These are phyloP conservation scores for Aphanomyces cochlioides DNA, from an alignment of 352 stramenopile genomes.

Conservation along the genomic window DNA sequence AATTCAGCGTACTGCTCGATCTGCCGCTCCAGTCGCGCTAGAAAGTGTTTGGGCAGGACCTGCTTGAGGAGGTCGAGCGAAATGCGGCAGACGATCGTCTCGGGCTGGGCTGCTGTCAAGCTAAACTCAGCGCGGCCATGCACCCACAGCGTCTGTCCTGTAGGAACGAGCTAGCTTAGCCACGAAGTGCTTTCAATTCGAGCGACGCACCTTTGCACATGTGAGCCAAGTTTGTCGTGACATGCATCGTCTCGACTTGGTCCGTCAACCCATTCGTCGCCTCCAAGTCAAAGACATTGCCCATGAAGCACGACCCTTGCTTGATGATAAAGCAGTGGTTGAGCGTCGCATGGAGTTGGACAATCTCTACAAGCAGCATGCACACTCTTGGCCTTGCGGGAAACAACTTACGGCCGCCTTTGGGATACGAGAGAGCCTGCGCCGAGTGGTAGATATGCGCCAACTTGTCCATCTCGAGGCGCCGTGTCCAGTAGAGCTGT, in stretches of 20 bases:
- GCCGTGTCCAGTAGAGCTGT: constrained; percentile 3
- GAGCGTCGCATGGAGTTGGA: constrained; percentile 5
- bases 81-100: constrained; percentile 9
- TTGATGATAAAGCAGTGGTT: constrained; percentile 24
- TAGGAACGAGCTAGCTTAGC: not conserved
- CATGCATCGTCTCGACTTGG: constrained; percentile 6
- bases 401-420: constrained; percentile 11
- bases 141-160: constrained; percentile 25
- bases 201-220: constrained; percentile 7
- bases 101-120: not conserved
- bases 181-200: not conserved
- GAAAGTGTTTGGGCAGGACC: constrained; percentile 21
- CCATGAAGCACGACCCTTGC: constrained; percentile 11
- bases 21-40: constrained; percentile 9
- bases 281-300: constrained; percentile 1
- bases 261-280: not conserved
- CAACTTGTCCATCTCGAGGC: constrained; percentile 24
- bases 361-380: not conserved
- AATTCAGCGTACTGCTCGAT: constrained; percentile 9
- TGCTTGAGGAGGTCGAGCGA: constrained; percentile 1
- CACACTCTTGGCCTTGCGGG: too few relatives aligned
- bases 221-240: constrained; percentile 16
- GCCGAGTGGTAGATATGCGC: constrained; percentile 24
- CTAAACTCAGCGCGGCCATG: constrained; percentile 1
- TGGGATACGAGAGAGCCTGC: constrained; percentile 3